Base-by-base conservation (phyloP, 345 rosid species). In the Linum usitatissimum region DNA sequence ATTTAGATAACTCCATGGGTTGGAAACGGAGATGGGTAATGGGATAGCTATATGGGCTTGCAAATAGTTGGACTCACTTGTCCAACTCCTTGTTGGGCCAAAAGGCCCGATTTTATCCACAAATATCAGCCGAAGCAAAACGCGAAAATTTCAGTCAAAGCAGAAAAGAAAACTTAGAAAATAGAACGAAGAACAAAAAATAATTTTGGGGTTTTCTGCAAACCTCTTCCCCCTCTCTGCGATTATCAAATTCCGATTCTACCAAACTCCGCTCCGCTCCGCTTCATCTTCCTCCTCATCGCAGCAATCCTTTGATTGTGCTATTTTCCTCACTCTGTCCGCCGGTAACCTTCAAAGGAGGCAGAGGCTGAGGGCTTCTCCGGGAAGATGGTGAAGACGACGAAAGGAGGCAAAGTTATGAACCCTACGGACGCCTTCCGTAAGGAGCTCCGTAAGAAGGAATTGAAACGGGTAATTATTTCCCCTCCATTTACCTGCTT, bases 381-480 rank as follows among this genome's bases (percentile, higher is more conserved):
- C 6, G 58, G 51, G 12, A 49, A 31, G 53, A 68, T 76, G 73
- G 90, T 93, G 99, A 93, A 93, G 96, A 93, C 99, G 68, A 90
- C 99, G 18, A 93, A 90, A 68, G 99, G 97, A 74, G 99, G 99
- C 68, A 90, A 93, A 70, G 95, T 90, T 67, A 90, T 93, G 97
- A 93, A 93, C 83, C 99, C 99, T 68, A 93, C 97, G 59, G 99
- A 93, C 62, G 99, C 99, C 39, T 93, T 87, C 62, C 97, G 99
- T 42, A 93, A 93, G 78, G 87, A 93, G 87, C 81, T 83, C 45
- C 97, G 97, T 23, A 93, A 90, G 81, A 86, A 82, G 70, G 97
- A 93, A 72, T 78, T 93, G 59, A 93, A 87, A 76, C 84, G 99
- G 82, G 99, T 79, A 77, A 66, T 60, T 39, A 13, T 6, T 65